Base-by-base conservation (phyloP, 2,329 filamentous ascomycete genomes). In the Fusarium metavorans region DNA sequence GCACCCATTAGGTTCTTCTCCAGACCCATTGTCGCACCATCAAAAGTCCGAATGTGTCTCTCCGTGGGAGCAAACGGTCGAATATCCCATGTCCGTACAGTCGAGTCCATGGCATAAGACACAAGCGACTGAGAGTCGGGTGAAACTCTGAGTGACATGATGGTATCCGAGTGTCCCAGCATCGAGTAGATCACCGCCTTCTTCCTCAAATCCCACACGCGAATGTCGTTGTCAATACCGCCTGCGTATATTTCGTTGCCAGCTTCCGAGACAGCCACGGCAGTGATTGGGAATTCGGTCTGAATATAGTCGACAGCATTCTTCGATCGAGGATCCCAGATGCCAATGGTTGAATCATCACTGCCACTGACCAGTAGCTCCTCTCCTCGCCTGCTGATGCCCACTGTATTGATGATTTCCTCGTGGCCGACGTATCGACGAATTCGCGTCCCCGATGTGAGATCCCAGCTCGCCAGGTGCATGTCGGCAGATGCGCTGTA, bases 141-240 rank as follows among this genome's bases (percentile, higher is more conserved):
- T 3, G 96, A 98, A n/a, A 98, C 90, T 64, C 93, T 89, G 56
- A 99, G 87, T 14, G 95, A 97, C 4, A 95, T 97, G 73, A 99
- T 88, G 0, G 96, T 98, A 81, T 99, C 97, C 63, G 91, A 93
- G 82, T 99, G 97, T 0, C 97, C 97, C 14, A 93, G 84, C 88
- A 99, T 92, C 2, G 93, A 93, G 83, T 98, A 98, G 7, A 95
- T 91, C 4, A 97, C 90, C 8, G 93, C 90, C 83, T 97, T 95
- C 86, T 98, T 98, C 76, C 97, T 92, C 80, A 98, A 85, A 83
- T 99, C 97, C 96, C 97, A 99, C 23, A 97, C 95, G 78, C 95
- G 95, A 82, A 99, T 97, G 78, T 97, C 95, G 81, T 98, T 98
- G 85, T 98, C 97, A 77, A 99, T 98, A 25, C 95, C 94, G 56